Conservation (phyloP, 306 rosid genomes). For the Dicorynia guianensis region DNA sequence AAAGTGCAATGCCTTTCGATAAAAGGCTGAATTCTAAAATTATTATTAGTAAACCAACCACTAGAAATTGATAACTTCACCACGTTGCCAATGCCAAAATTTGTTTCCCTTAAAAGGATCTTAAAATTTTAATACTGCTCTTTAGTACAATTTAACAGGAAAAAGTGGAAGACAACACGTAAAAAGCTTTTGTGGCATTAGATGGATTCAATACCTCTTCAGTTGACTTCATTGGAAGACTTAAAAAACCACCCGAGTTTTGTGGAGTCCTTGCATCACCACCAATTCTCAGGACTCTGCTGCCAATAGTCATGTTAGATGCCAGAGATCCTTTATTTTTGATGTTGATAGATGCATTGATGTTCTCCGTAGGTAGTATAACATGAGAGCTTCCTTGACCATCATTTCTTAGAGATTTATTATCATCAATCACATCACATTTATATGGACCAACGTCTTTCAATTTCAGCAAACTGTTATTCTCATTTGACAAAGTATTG, state of each 20-base stretch:
- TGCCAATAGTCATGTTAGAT: conserved; percentile 42
- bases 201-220: conserved; percentile 40
- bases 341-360: conserved; percentile 43
- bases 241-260: conserved; percentile 25
- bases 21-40: background rate
- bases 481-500: conserved; percentile 51
- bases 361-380: conserved; percentile 45
- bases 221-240: conserved; percentile 30
- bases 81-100: background rate
- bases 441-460: conserved; percentile 46
- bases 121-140: background rate
- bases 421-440: conserved; percentile 46
- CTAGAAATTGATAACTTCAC: background rate
- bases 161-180: background rate
- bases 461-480: conserved; percentile 40
- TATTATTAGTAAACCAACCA: conserved; percentile 8
- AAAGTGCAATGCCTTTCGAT: conserved; percentile 1
- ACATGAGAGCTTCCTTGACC: conserved; percentile 48
- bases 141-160: background rate
- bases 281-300: conserved; percentile 35
- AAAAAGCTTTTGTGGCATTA: background rate
- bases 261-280: conserved; percentile 40
- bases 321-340: conserved; percentile 40
- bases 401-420: conserved; percentile 46
- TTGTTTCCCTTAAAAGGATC: conserved; percentile 13